Evolutionary conservation across 2,329 filamentous ascomycete species (phyloP).

Genomic region (Exserohilum turcica): DNA sequence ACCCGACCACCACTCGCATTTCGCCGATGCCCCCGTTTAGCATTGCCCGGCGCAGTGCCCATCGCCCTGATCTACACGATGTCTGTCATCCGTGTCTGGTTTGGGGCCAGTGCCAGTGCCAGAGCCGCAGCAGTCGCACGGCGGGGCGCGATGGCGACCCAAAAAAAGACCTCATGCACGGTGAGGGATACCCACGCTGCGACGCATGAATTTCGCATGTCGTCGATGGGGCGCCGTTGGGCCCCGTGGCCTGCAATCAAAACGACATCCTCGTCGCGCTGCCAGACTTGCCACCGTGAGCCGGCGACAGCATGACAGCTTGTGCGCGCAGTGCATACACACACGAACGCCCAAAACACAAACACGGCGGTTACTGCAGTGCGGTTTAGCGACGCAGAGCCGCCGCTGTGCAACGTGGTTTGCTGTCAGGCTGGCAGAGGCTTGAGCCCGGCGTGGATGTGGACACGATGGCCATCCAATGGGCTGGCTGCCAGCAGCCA

Average conservation of each 20-base stretch:
- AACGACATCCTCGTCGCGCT: not conserved
- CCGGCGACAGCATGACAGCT: slow-evolving; percentile 8
- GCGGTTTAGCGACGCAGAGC: slow-evolving; percentile 14
- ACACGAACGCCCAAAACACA: not conserved
- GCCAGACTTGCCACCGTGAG: not conserved
- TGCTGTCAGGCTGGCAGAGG: slow-evolving; percentile 16
- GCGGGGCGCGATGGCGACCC: slow-evolving; percentile 15
- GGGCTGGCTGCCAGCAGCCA: slow-evolving; percentile 10
- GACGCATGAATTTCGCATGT: slow-evolving; percentile 23
- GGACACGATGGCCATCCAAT: slow-evolving; percentile 24
- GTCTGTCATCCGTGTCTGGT: slow-evolving; percentile 12
- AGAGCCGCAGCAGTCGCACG: not conserved
- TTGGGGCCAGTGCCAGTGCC: no score
- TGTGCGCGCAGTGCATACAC: slow-evolving; percentile 12
- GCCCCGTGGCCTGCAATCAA: slow-evolving; percentile 23
- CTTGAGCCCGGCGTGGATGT: slow-evolving; percentile 20
- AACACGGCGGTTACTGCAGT: slow-evolving; percentile 25
- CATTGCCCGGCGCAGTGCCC: not conserved
- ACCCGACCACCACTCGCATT: slow-evolving; percentile 15
- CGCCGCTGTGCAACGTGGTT: slow-evolving; percentile 19
- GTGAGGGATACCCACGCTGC: slow-evolving; percentile 17
- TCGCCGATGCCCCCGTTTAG: slow-evolving; percentile 8
- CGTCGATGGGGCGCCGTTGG: slow-evolving; percentile 13
- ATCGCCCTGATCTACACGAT: slow-evolving; percentile 1
- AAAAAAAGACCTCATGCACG: slow-evolving; percentile 28